Evolutionary conservation across 345 rosid species (phyloP).

Genomic region (Arabis alpina): DNA sequence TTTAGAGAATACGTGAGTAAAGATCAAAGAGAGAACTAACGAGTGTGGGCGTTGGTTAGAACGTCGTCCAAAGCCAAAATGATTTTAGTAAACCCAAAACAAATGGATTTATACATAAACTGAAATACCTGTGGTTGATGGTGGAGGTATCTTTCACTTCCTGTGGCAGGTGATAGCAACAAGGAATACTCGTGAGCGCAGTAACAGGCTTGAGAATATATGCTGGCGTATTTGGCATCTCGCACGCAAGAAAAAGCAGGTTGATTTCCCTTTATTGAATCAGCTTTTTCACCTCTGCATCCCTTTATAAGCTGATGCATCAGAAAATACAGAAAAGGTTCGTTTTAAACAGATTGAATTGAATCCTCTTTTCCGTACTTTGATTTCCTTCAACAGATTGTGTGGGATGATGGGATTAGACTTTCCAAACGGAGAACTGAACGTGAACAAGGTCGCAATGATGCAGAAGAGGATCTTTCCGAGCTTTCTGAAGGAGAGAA

Average conservation of each 20-base stretch:
- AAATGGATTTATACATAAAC: conserved; percentile 7
- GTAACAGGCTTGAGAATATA: conserved; percentile 89
- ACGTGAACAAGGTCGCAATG: conserved; percentile 76
- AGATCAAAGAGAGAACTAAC: conserved; percentile 1
- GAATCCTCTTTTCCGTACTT: background rate
- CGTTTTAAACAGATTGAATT: background rate
- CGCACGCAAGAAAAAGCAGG: conserved; percentile 89
- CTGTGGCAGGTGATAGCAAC: conserved; percentile 81
- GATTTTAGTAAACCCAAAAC: background rate
- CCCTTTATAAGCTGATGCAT: background rate
- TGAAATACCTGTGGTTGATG: conserved; percentile 39
- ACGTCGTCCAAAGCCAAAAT: background rate
- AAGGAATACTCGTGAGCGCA: conserved; percentile 87
- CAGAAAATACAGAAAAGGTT: background rate
- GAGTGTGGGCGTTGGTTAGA: background rate
- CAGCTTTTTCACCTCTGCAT: background rate
- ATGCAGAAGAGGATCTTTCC: conserved; percentile 76
- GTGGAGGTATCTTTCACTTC: conserved; percentile 26
- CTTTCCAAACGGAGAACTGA: conserved; percentile 65
- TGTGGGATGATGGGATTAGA: conserved; percentile 67
- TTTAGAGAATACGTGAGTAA: background rate
- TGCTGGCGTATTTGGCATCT: conserved; percentile 99
- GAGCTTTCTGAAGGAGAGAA: conserved; percentile 91
- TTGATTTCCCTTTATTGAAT: conserved; percentile 12
- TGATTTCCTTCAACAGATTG: conserved; percentile 51